These are phyloP conservation scores for Leptographium lundbergii DNA, from an alignment of 2,329 filamentous ascomycete species.

Conservation along the genomic window DNA sequence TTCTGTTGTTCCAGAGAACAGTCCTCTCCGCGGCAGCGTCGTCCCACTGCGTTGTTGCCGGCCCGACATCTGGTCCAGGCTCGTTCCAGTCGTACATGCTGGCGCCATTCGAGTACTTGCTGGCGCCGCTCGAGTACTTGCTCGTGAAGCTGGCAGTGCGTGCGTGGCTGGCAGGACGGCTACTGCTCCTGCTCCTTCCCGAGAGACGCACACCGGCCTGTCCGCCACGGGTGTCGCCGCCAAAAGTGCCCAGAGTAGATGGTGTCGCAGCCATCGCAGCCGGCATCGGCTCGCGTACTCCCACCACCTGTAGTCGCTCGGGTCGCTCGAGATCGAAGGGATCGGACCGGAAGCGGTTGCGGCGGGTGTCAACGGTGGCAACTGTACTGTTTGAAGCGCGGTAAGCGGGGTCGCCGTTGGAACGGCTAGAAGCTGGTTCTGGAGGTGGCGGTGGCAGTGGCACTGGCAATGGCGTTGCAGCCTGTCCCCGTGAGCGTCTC, in stretches of 20 bases:
- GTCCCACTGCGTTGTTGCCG: conserved; percentile 20
- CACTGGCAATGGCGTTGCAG: conserved; percentile 16
- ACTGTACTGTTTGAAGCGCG: conserved; percentile 27
- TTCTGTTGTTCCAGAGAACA: not conserved
- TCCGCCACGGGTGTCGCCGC: conserved; percentile 1
- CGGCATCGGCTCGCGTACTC: not conserved
- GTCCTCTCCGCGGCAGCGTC: conserved; percentile 8
- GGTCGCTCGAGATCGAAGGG: conserved; percentile 51
- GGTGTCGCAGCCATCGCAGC: conserved; percentile 14
- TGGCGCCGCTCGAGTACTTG: conserved; percentile 39
- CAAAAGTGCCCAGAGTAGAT: conserved; percentile 17
- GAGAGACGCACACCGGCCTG: not conserved
- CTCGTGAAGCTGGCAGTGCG: conserved; percentile 27
- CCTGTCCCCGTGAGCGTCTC: conserved; percentile 18
- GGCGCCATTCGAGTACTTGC: conserved; percentile 36
- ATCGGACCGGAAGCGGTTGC: conserved; percentile 47
- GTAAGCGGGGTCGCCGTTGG: conserved; percentile 21
- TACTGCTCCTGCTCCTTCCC: conserved; percentile 3
- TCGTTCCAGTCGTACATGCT: conserved; percentile 37
- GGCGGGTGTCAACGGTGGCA: conserved; percentile 15
- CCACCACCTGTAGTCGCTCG: conserved; percentile 25
- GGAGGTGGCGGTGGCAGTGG: conserved; percentile 13
- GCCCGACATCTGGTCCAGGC: conserved; percentile 41
- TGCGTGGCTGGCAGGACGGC: conserved; percentile 13
- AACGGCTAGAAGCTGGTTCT: not conserved